phyloP scores from a whole-genome alignment of 1,139 yeast species.

The Saccharomyces uvarum region DNA sequence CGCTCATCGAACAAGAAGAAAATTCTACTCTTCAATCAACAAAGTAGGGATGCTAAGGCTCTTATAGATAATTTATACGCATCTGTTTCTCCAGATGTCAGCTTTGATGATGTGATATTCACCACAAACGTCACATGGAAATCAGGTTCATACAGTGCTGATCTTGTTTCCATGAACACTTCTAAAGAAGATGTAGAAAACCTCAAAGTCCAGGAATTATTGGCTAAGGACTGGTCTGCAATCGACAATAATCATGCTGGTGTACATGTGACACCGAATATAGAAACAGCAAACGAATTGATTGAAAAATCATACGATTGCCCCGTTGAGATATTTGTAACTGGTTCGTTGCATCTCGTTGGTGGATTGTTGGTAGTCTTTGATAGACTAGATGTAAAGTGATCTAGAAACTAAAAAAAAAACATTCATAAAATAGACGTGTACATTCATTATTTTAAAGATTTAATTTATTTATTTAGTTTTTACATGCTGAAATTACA shows the following conservation, averaged over 20 bases:
- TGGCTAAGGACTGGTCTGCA: slow-evolving; percentile 62
- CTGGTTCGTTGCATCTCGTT: slow-evolving; percentile 89
- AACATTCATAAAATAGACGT: not conserved
- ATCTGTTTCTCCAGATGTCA: slow-evolving; percentile 34
- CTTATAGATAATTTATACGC: slow-evolving; percentile 50
- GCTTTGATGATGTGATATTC: slow-evolving; percentile 71
- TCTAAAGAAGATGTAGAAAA: slow-evolving; percentile 70
- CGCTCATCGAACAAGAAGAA: slow-evolving; percentile 21
- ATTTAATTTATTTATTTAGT: not conserved
- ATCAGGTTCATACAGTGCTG: slow-evolving; percentile 70
- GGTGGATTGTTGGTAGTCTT: slow-evolving; percentile 89
- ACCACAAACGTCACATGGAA: slow-evolving; percentile 92
- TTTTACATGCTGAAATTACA: slow-evolving; percentile 9
- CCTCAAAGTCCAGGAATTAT: slow-evolving; percentile 68
- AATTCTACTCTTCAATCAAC: slow-evolving; percentile 82
- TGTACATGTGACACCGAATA: slow-evolving; percentile 58
- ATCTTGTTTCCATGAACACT: slow-evolving; percentile 76
- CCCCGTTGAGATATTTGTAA: slow-evolving; percentile 69
- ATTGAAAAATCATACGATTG: slow-evolving; percentile 31
- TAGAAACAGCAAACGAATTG: slow-evolving; percentile 64
- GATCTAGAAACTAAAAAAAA: not conserved
- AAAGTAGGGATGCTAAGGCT: slow-evolving; percentile 74
- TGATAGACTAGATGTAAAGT: slow-evolving; percentile 35
- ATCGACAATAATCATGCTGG: slow-evolving; percentile 39
- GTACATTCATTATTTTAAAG: slow-evolving; percentile 2